These are phyloP conservation scores for Antrodiella citrinella DNA, from an alignment of 768 basidiomycete genomes.

Conservation along the genomic window DNA sequence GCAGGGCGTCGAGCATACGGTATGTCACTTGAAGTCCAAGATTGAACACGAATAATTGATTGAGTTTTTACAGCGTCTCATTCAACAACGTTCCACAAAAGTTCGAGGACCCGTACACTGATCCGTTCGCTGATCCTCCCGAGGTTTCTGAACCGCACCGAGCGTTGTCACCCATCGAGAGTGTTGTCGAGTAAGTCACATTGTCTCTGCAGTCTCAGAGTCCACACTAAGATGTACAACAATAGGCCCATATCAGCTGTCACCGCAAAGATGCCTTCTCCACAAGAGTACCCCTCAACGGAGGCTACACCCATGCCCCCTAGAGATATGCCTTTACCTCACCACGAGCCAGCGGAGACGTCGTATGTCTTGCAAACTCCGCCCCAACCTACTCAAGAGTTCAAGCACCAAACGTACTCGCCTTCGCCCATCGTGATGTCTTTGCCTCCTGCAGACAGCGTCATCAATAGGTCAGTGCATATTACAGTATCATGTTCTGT, in stretches of 20 bases:
- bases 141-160: slow-evolving; percentile 4
- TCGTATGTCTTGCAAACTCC: neutral
- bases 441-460: slow-evolving; percentile 33
- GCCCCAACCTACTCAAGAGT: slow-evolving; percentile 4
- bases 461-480: slow-evolving; percentile 26
- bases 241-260: neutral
- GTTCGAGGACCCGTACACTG: slow-evolving; percentile 15
- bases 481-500: too few relatives aligned
- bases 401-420: slow-evolving; percentile 1
- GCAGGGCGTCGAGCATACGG: slow-evolving; percentile 18
- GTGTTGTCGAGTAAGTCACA: slow-evolving; percentile 24
- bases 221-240: neutral
- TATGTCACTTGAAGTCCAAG: slow-evolving; percentile 2
- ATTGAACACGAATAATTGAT: neutral
- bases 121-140: slow-evolving; percentile 23
- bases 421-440: slow-evolving; percentile 29
- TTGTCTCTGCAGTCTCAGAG: neutral
- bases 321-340: neutral
- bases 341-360: neutral
- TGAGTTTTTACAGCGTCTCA: slow-evolving; percentile 10
- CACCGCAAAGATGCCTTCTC: neutral
- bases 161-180: slow-evolving; percentile 20
- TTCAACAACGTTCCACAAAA: neutral
- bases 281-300: slow-evolving; percentile 2
- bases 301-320: neutral